Conservation (phyloP, 495 filamentous ascomycete genomes). For the Cryomyces antarcticus region DNA sequence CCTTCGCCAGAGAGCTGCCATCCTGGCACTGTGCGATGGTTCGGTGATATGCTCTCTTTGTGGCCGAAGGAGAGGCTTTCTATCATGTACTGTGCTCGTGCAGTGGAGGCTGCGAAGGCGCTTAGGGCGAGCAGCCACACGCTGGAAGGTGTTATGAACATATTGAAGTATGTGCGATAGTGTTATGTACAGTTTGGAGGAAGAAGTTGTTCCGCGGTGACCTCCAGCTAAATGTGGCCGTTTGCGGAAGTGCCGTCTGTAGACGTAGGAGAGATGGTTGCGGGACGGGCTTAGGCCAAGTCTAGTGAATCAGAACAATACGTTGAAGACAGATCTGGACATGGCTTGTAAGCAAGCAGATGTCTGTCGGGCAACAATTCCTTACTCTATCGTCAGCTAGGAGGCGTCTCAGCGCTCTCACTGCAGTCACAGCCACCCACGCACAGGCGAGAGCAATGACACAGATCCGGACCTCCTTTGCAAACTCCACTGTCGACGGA, state of each 20-base stretch:
- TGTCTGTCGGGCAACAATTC: no score
- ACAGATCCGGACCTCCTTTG: conserved; percentile 32
- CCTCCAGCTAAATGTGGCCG: neutral
- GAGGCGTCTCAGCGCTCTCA: no score
- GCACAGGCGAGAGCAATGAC: conserved; percentile 39
- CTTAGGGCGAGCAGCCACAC: conserved; percentile 19
- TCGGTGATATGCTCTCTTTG: conserved; percentile 37
- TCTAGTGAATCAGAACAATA: no score
- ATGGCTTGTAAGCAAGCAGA: no score
- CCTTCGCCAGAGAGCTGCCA: conserved; percentile 56
- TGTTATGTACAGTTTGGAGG: neutral
- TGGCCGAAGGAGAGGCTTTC: conserved; percentile 63
- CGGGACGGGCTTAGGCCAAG: neutral
- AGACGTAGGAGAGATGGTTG: neutral
- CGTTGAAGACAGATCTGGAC: no score
- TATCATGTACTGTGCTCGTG: conserved; percentile 38
- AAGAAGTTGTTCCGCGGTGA: neutral
- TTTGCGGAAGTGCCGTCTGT: neutral
- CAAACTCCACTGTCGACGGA: conserved; percentile 6
- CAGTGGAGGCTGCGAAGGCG: conserved; percentile 27
- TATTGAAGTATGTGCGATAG: neutral
- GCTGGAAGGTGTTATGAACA: conserved; percentile 6
- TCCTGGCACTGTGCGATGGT: conserved; percentile 33
- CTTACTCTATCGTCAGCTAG: no score
- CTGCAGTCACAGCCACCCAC: conserved; percentile 5